Conservation (phyloP, 345 rosid species). For the Lagerstroemia speciosa region DNA sequence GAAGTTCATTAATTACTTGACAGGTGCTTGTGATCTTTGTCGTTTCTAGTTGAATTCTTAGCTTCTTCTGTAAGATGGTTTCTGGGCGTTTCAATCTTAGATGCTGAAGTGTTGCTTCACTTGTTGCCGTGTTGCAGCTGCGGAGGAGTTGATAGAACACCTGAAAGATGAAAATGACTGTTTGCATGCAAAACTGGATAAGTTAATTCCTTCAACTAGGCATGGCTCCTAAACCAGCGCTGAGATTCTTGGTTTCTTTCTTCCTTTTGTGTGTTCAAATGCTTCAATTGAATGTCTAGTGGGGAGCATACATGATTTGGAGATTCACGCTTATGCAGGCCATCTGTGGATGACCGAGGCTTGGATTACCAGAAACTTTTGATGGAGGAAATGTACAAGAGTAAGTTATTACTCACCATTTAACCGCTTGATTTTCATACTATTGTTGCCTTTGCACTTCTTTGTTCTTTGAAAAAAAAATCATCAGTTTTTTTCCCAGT, state of each 20-base stretch:
- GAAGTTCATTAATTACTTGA: conserved; percentile 49
- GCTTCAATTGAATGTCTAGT: background rate
- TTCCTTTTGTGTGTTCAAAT: background rate
- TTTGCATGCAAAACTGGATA: conserved; percentile 30
- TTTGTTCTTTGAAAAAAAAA: background rate
- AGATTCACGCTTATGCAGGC: conserved; percentile 24
- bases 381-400: conserved; percentile 59
- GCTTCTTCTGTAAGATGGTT: background rate
- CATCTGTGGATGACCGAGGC: conserved; percentile 37
- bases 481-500: background rate
- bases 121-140: conserved; percentile 34
- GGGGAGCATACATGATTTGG: background rate
- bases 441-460: background rate
- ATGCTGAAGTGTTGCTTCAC: background rate
- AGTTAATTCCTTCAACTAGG: conserved; percentile 48
- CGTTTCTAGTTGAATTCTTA: background rate
- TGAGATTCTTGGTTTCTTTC: background rate
- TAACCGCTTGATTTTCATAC: background rate
- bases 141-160: conserved; percentile 64
- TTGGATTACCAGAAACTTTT: conserved; percentile 52
- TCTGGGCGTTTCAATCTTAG: background rate
- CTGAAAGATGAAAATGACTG: conserved; percentile 49
- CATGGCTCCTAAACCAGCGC: conserved; percentile 12
- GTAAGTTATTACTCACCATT: conserved; percentile 29
- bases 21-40: conserved; percentile 30